Evolutionary conservation across 129 eudicot genomes (phyloP), one percentile per base, ranked within the genome.

Genomic region (Calendula officinalis): DNA sequence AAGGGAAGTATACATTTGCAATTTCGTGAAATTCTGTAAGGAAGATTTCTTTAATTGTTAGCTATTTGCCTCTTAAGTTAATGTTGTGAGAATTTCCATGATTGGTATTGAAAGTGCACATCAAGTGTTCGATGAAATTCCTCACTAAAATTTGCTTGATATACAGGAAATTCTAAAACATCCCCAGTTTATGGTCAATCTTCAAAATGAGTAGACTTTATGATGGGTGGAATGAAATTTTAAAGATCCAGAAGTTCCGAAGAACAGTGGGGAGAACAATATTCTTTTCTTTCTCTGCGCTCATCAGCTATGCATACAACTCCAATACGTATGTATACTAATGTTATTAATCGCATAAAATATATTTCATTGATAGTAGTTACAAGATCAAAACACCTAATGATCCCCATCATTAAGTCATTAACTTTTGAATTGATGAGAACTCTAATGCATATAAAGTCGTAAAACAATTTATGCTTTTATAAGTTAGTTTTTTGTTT

Each of bases 161-260:
- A 60, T 45, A 44, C 71, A 81, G 74, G 74, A 14, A 49, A 12
- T 43, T 30, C 17, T n/a, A 7, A 9, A n/a, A 5, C 2, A 2
- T 54, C 15, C 4, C 35, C 10, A 6, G 33, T 52, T 37, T 48
- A 49, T 55, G 70, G 53, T 16, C 59, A 44, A 15, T 49, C 49
- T 14, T 60, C 17, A 41, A 76, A 57, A 82, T 86, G 94, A 71
- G 70, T 68, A 68, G 72, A 69, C 58, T 85, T 0, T 76, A 80
- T 53, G 86, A 82, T 35, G 83, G 81, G 49, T 88, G 81, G 70
- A 72, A 51, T 1, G 90, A 88, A 7, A 75, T 88, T 54, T 63
- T 85, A 64, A 88, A 85, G 83, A 85, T 89, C 52, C 94, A 83
- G 78, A 89, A 80, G 74, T 92, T 92, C 45, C 71, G 96, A 13